phyloP scores from a whole-genome alignment of 768 basidiomycete genomes.

The Rhizopogon vesiculosus region DNA sequence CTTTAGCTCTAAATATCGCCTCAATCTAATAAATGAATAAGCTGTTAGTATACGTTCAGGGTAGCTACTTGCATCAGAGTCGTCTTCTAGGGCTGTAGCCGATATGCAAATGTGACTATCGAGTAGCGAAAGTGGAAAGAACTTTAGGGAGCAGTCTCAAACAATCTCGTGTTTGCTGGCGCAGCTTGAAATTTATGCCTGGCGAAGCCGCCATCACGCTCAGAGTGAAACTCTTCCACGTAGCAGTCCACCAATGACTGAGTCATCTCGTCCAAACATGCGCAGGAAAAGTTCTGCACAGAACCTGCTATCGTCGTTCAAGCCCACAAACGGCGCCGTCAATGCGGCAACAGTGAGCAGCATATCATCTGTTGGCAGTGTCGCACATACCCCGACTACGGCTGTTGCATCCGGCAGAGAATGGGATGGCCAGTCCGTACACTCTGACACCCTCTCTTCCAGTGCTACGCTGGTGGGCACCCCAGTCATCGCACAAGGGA shows the following conservation, averaged over 20 bases:
- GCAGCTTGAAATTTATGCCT: too few relatives aligned
- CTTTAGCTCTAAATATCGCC: too few relatives aligned
- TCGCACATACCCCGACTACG: constrained; percentile 35
- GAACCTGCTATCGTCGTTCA: constrained; percentile 79
- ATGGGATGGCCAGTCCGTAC: constrained; percentile 69
- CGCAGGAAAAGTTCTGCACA: constrained; percentile 85
- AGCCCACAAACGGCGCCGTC: constrained; percentile 20
- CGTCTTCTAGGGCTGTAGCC: too few relatives aligned
- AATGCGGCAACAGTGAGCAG: constrained; percentile 27
- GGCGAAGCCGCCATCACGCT: too few relatives aligned
- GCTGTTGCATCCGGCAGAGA: constrained; percentile 46
- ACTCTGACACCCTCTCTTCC: constrained; percentile 38
- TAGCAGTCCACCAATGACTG: constrained; percentile 25
- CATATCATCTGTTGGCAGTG: constrained; percentile 31
- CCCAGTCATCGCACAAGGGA: constrained; percentile 44
- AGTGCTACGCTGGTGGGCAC: constrained; percentile 36
- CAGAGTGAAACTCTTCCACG: constrained; percentile 2
- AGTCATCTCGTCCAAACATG: constrained; percentile 50
- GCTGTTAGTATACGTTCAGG: too few relatives aligned
- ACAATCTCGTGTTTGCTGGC: too few relatives aligned
- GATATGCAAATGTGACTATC: too few relatives aligned
- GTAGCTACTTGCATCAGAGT: too few relatives aligned
- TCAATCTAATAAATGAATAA: too few relatives aligned
- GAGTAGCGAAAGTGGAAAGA: too few relatives aligned
- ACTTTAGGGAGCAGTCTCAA: too few relatives aligned